These are phyloP conservation scores for Nannochloropsis gaditana DNA, from an alignment of 108 stramenopile genomes.

Conservation along the genomic window DNA sequence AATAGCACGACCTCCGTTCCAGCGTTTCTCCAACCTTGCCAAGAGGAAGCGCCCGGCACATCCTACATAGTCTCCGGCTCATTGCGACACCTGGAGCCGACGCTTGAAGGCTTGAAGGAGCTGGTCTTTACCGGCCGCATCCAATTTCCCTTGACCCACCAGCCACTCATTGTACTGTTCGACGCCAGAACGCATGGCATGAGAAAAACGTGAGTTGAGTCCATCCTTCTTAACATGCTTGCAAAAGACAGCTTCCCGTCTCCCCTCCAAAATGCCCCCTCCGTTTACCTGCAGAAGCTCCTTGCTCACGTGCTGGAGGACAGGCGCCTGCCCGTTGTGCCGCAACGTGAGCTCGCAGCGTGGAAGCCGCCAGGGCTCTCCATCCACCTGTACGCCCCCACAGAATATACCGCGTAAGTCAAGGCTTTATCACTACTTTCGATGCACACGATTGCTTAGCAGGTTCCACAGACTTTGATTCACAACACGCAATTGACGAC, in stretches of 20 bases:
- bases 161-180: conserved; percentile 13
- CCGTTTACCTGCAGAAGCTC: neutral
- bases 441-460: no score
- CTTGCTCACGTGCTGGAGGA: neutral
- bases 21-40: no score
- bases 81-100: neutral
- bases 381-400: neutral
- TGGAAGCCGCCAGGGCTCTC: neutral
- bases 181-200: neutral
- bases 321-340: neutral
- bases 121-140: neutral
- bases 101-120: conserved; percentile 15
- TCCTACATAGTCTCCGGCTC: neutral
- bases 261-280: neutral
- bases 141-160: neutral
- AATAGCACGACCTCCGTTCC: no score
- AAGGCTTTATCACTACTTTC: no score
- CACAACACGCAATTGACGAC: no score
- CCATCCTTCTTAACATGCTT: neutral
- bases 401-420: no score
- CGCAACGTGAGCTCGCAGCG: neutral
- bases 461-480: no score
- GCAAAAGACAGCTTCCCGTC: neutral
- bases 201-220: neutral
- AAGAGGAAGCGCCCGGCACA: no score